These are phyloP conservation scores for Fragaria ananassa DNA, from an alignment of 306 rosid genomes.

Conservation along the genomic window DNA sequence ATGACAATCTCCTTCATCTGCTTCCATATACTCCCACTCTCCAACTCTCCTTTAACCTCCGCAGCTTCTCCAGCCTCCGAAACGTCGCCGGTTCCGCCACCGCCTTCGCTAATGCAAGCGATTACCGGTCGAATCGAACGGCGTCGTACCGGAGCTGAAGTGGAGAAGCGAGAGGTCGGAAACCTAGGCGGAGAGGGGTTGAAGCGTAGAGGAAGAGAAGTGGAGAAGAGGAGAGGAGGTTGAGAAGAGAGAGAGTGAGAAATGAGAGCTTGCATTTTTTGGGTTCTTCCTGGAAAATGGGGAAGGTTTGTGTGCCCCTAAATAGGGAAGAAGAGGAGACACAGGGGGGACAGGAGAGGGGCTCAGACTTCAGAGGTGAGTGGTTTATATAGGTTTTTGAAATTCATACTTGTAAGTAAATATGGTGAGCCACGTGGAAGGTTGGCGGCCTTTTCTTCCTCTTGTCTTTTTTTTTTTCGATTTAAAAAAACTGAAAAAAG, in stretches of 20 bases:
- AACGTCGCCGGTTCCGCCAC: slow-evolving; percentile 10
- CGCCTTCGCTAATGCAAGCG: slow-evolving; percentile 18
- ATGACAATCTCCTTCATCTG: slow-evolving; percentile 69
- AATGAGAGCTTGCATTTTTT: slow-evolving; percentile 29
- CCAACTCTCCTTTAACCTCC: slow-evolving; percentile 36
- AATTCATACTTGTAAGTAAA: neutral
- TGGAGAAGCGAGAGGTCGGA: slow-evolving; percentile 16
- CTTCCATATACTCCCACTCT: slow-evolving; percentile 43
- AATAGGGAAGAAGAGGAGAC: neutral
- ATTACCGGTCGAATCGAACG: slow-evolving; percentile 6
- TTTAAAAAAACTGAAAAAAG: too few species aligned
- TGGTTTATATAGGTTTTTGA: neutral
- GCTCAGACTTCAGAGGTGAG: neutral
- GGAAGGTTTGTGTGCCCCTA: neutral
- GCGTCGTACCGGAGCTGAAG: slow-evolving; percentile 4
- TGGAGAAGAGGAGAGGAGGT: slow-evolving; percentile 17
- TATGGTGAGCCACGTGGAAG: neutral
- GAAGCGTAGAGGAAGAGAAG: slow-evolving; percentile 10
- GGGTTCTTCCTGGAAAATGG: neutral
- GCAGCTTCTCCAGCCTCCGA: slow-evolving; percentile 12
- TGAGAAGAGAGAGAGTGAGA: slow-evolving; percentile 18
- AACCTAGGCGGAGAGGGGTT: slow-evolving; percentile 7
- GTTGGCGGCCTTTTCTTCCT: neutral
- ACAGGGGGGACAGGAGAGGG: neutral
- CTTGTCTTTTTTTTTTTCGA: too few species aligned